Evolutionary conservation across 164 flowering plant genomes (phyloP), one percentile per base, ranked within the genome.

Genomic region (Warburgia ugandensis): DNA sequence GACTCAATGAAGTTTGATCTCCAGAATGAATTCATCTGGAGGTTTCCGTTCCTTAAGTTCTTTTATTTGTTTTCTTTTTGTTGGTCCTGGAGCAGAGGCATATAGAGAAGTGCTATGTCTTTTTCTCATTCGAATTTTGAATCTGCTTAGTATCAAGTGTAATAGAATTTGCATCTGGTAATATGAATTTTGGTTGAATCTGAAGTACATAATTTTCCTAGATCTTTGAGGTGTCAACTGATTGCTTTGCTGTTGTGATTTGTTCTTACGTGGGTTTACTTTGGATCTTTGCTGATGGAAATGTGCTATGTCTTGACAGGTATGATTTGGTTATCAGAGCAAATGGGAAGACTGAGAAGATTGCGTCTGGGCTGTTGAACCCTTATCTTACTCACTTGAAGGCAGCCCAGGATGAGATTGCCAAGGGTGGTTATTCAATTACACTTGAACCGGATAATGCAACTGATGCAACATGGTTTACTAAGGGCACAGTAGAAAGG

Each of bases 321-420:
- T 91, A 68, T 64, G 99, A 92, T 55, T 75, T 92, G 77, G 62
- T 80, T 43, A 78, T 92, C 53, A 60, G 47, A 58, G 87, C 81
- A 10, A 78, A 85, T 82, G 95, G 85, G 41, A 82, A 75, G 71
- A 67, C 71, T 2, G 95, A 88, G 73, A 92, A 84, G 57, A 68
- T 92, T 39, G 89, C 83, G 29, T 80, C 94, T 4, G 99, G 99
- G 30, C 73, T 92, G 79, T 55, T 92, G 45, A 75, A 73, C 50
- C 98, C 98, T 47, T 92, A 87, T 74, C 80, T 92, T 58, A 75
- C 94, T 29, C 99, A 92, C 65, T 67, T 92, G 73, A 88, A 82
- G 76, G 58, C 81, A 59, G 97, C 95, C 7, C 86, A 76, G 60
- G 97, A 88, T 25, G 94, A 92, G 69, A 75, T 86, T 70, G 84